A percentile compares a stretch with the other conserved stretches of the same genome.
Conservation (phyloP, 352 stramenopile species). For the Phytophthora sansomeana region DNA sequence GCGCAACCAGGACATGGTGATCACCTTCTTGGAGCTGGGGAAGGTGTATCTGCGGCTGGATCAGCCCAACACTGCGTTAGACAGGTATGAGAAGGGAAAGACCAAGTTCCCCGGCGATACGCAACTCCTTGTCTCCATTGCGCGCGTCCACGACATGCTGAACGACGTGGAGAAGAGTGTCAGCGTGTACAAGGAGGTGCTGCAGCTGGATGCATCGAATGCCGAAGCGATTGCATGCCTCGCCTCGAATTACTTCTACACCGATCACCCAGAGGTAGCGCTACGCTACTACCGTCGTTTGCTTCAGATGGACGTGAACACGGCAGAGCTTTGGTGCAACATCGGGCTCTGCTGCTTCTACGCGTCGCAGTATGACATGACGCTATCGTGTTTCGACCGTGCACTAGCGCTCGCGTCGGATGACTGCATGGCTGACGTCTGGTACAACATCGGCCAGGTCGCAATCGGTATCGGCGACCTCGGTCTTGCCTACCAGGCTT, state of each 20-base stretch:
- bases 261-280: slow-evolving; percentile 91
- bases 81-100: slow-evolving; percentile 79
- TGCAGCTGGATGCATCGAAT: slow-evolving; percentile 90
- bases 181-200: slow-evolving; percentile 88
- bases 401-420: slow-evolving; percentile 89
- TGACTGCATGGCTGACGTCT: slow-evolving; percentile 93
- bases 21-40: slow-evolving; percentile 92
- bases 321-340: slow-evolving; percentile 95
- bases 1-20: slow-evolving; percentile 89
- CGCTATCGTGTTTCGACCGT: slow-evolving; percentile 93
- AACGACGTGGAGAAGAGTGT: slow-evolving; percentile 85
- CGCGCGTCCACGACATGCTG: slow-evolving; percentile 94
- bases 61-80: slow-evolving; percentile 93
- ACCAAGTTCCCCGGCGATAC: slow-evolving; percentile 81
- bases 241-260: slow-evolving; percentile 95
- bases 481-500: slow-evolving; percentile 93
- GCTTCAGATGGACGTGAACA: slow-evolving; percentile 93
- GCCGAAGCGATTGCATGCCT: slow-evolving; percentile 93
- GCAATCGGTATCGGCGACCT: slow-evolving; percentile 94
- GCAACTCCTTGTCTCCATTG: slow-evolving; percentile 85
- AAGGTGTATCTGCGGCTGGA: slow-evolving; percentile 96
- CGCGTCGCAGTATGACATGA: slow-evolving; percentile 95
- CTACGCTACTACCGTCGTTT: slow-evolving; percentile 94
- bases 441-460: slow-evolving; percentile 96
- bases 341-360: slow-evolving; percentile 95